Percentiles rank a stretch among this genome's conserved stretches.
These are phyloP conservation scores for Dactylellina parvicollis DNA, from an alignment of 2,329 filamentous ascomycete species.

Conservation along the genomic window DNA sequence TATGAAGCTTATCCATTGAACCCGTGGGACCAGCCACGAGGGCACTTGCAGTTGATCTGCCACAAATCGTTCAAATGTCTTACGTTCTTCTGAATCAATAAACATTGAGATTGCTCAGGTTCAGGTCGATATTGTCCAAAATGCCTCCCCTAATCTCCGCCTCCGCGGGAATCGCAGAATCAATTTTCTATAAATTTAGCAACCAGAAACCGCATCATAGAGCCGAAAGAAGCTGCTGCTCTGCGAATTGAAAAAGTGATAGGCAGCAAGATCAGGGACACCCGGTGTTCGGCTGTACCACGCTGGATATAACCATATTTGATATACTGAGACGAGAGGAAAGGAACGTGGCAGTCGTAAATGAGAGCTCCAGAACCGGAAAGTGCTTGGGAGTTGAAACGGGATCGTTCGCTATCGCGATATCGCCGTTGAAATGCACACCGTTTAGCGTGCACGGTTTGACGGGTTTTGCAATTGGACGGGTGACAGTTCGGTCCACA, in stretches of 20 bases:
- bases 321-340: neutral
- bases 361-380: neutral
- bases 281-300: neutral
- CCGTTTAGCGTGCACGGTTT: slow-evolving; percentile 45
- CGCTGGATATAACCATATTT: neutral
- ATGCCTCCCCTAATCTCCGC: neutral
- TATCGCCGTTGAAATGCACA: slow-evolving; percentile 39
- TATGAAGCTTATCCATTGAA: no score
- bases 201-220: neutral
- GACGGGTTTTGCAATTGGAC: slow-evolving; percentile 17
- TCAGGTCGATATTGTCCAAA: no score
- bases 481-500: neutral
- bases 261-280: slow-evolving; percentile 23
- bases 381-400: neutral
- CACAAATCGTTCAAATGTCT: no score
- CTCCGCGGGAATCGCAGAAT: neutral
- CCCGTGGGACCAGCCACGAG: no score
- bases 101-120: no score
- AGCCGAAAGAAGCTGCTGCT: neutral
- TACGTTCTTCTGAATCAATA: no score
- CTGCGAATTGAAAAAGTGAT: slow-evolving; percentile 3
- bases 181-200: neutral
- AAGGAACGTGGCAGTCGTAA: neutral
- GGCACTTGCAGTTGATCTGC: no score
- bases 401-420: slow-evolving; percentile 11